Conservation (phyloP, 208 protist genomes). For the Trypanosoma avium region DNA sequence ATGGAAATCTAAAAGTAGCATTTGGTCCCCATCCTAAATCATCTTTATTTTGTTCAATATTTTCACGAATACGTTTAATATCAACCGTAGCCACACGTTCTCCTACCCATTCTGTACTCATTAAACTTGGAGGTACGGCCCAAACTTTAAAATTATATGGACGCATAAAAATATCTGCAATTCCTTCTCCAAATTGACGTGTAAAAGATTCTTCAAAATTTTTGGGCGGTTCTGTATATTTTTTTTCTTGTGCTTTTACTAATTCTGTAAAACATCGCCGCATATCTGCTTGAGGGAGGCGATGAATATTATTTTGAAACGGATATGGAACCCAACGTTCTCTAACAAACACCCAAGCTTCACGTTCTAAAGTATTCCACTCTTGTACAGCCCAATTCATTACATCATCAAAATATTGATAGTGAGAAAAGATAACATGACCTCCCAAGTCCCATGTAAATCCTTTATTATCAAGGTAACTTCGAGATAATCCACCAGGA, state of each 20-base stretch:
- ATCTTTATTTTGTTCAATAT: slow-evolving; percentile 46
- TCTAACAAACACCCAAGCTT: slow-evolving; percentile 53
- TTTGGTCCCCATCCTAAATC: slow-evolving; percentile 81
- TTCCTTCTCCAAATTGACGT: slow-evolving; percentile 60
- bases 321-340: slow-evolving; percentile 71
- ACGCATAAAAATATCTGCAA: slow-evolving; percentile 68
- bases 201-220: slow-evolving; percentile 65
- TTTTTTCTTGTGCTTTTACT: slow-evolving; percentile 30
- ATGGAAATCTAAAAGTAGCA: slow-evolving; percentile 73
- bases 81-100: slow-evolving; percentile 76
- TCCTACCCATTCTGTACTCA: slow-evolving; percentile 74
- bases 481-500: slow-evolving; percentile 64
- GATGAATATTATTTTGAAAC: slow-evolving; percentile 81
- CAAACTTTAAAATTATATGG: slow-evolving; percentile 87
- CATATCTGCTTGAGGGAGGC: slow-evolving; percentile 47
- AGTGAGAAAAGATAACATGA: slow-evolving; percentile 87
- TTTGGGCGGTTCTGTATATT: slow-evolving; percentile 27
- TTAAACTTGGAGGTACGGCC: slow-evolving; percentile 58
- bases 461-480: slow-evolving; percentile 43
- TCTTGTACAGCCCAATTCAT: slow-evolving; percentile 52
- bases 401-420: slow-evolving; percentile 79
- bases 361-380: slow-evolving; percentile 59
- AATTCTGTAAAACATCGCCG: slow-evolving; percentile 48
- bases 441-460: slow-evolving; percentile 82
- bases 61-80: slow-evolving; percentile 50